Conservation (phyloP, 305 asterid species). For the Fraxinus greggii region DNA sequence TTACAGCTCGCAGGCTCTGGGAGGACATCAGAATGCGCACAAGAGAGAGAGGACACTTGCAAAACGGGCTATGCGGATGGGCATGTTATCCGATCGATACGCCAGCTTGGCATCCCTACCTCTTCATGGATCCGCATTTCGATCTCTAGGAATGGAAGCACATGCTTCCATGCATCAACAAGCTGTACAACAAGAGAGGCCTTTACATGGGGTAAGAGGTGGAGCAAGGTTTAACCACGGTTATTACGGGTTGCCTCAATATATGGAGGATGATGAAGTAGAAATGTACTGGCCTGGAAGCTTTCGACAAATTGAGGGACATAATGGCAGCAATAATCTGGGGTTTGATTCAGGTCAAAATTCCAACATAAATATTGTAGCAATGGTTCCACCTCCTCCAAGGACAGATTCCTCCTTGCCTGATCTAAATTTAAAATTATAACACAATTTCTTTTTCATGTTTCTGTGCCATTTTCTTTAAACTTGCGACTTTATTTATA, state of each 20-base stretch:
- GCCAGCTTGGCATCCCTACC: slow-evolving; percentile 84
- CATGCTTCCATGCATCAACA: slow-evolving; percentile 63
- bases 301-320: slow-evolving; percentile 61
- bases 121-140: slow-evolving; percentile 61
- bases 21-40: slow-evolving; percentile 94
- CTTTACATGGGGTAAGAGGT: slow-evolving; percentile 33
- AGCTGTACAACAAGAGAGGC: slow-evolving; percentile 31
- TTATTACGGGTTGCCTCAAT: slow-evolving; percentile 55
- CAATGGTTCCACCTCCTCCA: slow-evolving; percentile 39
- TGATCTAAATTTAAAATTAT: slow-evolving; percentile 73
- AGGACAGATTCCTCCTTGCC: slow-evolving; percentile 59
- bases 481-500: slow-evolving; percentile 9
- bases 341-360: slow-evolving; percentile 39
- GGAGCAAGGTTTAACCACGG: slow-evolving; percentile 73
- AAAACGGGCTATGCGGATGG: slow-evolving; percentile 81
- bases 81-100: slow-evolving; percentile 68
- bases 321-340: slow-evolving; percentile 25
- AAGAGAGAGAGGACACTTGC: slow-evolving; percentile 85
- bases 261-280: slow-evolving; percentile 55
- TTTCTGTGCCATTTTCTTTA: slow-evolving; percentile 12
- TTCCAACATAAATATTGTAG: slow-evolving; percentile 39
- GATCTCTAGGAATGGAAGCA: slow-evolving; percentile 73
- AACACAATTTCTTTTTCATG: slow-evolving; percentile 16
- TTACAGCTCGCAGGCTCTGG: slow-evolving; percentile 90
- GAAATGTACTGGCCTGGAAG: slow-evolving; percentile 83